phyloP scores from a whole-genome alignment of 2,329 filamentous ascomycete species.

The Aureobasidium namibiae region DNA sequence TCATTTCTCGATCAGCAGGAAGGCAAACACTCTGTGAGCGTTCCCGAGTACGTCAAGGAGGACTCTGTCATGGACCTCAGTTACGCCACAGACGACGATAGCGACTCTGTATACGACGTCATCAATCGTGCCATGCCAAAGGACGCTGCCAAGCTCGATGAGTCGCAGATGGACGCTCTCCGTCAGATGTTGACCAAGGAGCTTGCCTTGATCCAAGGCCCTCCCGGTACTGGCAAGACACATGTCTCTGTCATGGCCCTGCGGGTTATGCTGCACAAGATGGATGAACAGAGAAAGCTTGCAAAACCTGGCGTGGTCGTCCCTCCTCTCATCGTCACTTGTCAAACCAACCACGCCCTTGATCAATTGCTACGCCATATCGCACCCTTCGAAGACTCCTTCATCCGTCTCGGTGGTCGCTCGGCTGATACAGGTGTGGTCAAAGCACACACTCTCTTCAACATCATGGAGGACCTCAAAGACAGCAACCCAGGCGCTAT shows the following conservation, averaged over 20 bases:
- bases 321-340: slow-evolving; percentile 67
- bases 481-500: background rate
- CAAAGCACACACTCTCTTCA: slow-evolving; percentile 57
- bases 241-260: slow-evolving; percentile 69
- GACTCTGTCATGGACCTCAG: slow-evolving; percentile 45
- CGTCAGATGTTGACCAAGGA: slow-evolving; percentile 61
- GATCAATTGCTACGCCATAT: slow-evolving; percentile 69
- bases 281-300: slow-evolving; percentile 22
- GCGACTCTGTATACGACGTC: background rate
- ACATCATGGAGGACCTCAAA: slow-evolving; percentile 34
- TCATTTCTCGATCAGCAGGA: background rate
- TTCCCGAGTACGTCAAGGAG: slow-evolving; percentile 46
- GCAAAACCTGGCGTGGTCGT: slow-evolving; percentile 32
- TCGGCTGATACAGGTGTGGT: slow-evolving; percentile 57
- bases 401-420: slow-evolving; percentile 61
- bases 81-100: slow-evolving; percentile 7
- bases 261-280: slow-evolving; percentile 55
- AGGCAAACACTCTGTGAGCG: background rate
- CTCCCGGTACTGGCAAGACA: slow-evolving; percentile 74
- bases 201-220: slow-evolving; percentile 73
- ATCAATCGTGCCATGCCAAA: background rate
- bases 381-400: slow-evolving; percentile 51
- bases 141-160: slow-evolving; percentile 49
- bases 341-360: slow-evolving; percentile 84
- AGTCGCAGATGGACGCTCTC: slow-evolving; percentile 62